Conservation (phyloP, 2,329 filamentous ascomycete species). For the Neobulgaria alba region DNA sequence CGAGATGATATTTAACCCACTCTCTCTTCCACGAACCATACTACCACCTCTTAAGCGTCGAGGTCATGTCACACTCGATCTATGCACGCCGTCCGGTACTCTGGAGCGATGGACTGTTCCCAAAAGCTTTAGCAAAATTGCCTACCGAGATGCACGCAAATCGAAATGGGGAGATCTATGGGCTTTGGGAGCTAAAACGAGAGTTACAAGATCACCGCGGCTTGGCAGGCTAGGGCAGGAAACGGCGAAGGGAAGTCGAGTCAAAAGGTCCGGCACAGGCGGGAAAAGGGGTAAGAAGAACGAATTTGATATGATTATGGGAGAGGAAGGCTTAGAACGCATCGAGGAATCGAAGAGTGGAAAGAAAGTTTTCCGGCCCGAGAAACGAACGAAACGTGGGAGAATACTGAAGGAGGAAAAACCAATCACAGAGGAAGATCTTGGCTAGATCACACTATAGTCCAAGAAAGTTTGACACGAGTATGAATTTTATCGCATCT, state of each 20-base stretch:
- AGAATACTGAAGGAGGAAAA: conserved; percentile 1
- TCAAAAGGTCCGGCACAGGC: conserved; percentile 30
- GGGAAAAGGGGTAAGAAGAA: conserved; percentile 36
- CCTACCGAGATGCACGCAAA: conserved; percentile 90
- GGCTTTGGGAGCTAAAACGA: conserved; percentile 88
- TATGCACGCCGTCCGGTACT: conserved; percentile 78
- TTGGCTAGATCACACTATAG: no score
- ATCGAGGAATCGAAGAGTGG: conserved; percentile 25
- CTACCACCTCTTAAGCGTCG: conserved; percentile 77
- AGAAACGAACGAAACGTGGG: conserved; percentile 8
- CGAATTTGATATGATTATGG: conserved; percentile 31
- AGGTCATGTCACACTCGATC: conserved; percentile 80
- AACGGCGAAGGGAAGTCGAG: conserved; percentile 27
- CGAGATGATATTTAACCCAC: conserved; percentile 37
- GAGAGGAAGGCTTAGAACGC: conserved; percentile 22
- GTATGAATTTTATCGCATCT: no score
- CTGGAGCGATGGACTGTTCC: conserved; percentile 94
- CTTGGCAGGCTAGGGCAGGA: conserved; percentile 14
- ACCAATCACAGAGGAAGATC: conserved; percentile 2
- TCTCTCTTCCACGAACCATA: conserved; percentile 70
- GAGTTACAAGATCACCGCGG: conserved; percentile 52
- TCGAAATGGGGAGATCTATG: conserved; percentile 87
- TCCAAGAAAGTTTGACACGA: no score
- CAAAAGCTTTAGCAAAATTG: conserved; percentile 67
- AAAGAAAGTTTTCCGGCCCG: conserved; percentile 31